phyloP scores from a whole-genome alignment of 495 filamentous ascomycete species.

The Aspergillus carlsbadensis region DNA sequence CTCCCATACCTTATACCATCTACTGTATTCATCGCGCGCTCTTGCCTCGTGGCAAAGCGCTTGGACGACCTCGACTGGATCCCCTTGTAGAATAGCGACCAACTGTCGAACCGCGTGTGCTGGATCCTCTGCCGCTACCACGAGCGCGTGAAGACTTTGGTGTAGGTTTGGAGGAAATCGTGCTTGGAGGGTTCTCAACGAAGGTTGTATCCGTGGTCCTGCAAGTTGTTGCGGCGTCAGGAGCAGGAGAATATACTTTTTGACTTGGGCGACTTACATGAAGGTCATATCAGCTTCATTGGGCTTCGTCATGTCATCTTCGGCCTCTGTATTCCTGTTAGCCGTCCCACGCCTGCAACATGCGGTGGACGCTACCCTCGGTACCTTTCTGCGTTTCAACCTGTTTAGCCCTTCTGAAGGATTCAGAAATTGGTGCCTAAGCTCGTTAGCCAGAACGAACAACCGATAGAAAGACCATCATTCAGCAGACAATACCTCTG shows the following conservation, averaged over 20 bases:
- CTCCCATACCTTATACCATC: not conserved
- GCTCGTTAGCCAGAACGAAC: conserved; percentile 4
- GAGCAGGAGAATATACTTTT: not conserved
- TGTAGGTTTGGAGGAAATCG: conserved; percentile 58
- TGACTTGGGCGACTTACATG: conserved; percentile 58
- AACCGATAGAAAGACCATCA: not conserved
- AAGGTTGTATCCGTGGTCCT: conserved; percentile 96
- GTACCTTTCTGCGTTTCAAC: conserved; percentile 48
- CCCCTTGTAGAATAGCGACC: conserved; percentile 44
- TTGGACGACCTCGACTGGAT: conserved; percentile 36
- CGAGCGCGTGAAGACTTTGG: conserved; percentile 48
- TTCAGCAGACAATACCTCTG: conserved; percentile 61
- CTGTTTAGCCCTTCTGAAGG: conserved; percentile 68
- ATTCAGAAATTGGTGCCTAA: conserved; percentile 66
- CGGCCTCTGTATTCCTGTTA: conserved; percentile 27
- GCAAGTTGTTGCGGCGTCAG: conserved; percentile 1
- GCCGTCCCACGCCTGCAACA: not conserved
- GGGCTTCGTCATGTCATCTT: conserved; percentile 27
- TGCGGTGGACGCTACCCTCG: conserved; percentile 26
- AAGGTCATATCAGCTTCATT: conserved; percentile 79
- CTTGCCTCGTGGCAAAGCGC: conserved; percentile 42
- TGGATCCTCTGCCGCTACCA: conserved; percentile 22
- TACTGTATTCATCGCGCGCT: conserved; percentile 30
- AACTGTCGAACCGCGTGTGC: conserved; percentile 40
- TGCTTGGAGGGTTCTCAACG: conserved; percentile 77